Evolutionary conservation across 2,329 filamentous ascomycete species (phyloP).

Genomic region (Zasmidium cellare): DNA sequence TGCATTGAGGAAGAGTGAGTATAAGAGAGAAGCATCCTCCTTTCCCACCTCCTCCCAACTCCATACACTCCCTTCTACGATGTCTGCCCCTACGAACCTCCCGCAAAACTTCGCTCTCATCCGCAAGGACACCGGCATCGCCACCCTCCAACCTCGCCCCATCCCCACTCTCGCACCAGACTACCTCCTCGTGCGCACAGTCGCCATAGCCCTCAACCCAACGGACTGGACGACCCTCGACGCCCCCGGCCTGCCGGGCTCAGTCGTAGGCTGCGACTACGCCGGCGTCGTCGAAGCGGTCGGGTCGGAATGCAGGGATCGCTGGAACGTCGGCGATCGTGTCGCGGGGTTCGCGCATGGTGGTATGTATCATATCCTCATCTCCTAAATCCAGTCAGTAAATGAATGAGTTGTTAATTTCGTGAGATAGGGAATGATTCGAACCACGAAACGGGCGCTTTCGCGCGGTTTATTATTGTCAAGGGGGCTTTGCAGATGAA

Average conservation of each 20-base stretch:
- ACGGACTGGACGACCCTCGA: conserved; percentile 55
- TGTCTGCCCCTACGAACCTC: background rate
- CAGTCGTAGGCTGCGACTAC: conserved; percentile 55
- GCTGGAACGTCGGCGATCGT: conserved; percentile 50
- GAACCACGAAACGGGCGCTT: conserved; percentile 49
- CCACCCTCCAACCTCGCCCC: conserved; percentile 34
- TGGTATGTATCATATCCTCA: conserved; percentile 9
- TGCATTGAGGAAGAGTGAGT: too few relatives aligned
- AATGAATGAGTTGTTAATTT: too few relatives aligned
- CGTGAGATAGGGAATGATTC: conserved; percentile 25
- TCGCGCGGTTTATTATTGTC: conserved; percentile 52
- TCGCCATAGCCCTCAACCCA: conserved; percentile 54
- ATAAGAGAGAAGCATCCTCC: too few relatives aligned
- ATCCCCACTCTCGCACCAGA: conserved; percentile 37
- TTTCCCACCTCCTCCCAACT: too few relatives aligned
- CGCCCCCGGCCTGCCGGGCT: conserved; percentile 34
- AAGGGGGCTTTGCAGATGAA: conserved; percentile 48
- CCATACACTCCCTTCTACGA: too few relatives aligned
- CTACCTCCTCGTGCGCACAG: conserved; percentile 52
- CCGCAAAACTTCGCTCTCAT: conserved; percentile 15
- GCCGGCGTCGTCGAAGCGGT: conserved; percentile 53
- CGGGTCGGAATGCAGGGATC: conserved; percentile 46
- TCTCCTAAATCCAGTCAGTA: too few relatives aligned
- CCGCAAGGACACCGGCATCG: conserved; percentile 26
- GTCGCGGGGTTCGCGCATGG: conserved; percentile 48